Conservation (phyloP, 495 filamentous ascomycete genomes). For the Pyrenula aspistea region DNA sequence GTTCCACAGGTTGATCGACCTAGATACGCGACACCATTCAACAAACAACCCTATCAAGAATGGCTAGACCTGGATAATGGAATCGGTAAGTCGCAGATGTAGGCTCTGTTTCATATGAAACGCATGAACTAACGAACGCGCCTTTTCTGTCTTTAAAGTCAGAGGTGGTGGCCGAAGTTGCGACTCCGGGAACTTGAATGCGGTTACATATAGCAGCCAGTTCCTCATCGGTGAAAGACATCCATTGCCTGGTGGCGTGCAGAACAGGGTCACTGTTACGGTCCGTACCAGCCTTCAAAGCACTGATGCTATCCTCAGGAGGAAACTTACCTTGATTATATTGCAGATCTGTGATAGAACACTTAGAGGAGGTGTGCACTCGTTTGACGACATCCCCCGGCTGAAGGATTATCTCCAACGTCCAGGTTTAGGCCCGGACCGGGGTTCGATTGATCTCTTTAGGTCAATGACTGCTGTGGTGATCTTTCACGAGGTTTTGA, state of each 20-base stretch:
- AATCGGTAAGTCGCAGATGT: too few species aligned
- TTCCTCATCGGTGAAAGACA: neutral
- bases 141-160: too few species aligned
- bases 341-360: neutral
- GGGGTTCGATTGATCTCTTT: neutral
- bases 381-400: neutral
- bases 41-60: neutral
- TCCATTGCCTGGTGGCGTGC: neutral
- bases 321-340: neutral
- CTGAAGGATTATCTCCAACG: neutral
- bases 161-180: too few species aligned
- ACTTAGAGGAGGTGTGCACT: neutral
- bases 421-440: neutral
- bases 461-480: neutral
- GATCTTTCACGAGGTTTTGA: neutral
- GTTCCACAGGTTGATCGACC: neutral
- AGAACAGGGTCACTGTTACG: neutral
- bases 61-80: neutral
- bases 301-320: neutral
- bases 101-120: too few species aligned
- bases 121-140: too few species aligned
- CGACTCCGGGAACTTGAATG: too few species aligned
- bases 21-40: neutral
- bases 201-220: too few species aligned
- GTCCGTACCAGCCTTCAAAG: neutral